Evolutionary conservation across 2,329 filamentous ascomycete species (phyloP).

Genomic region (Coniochaeta pulveracea): DNA sequence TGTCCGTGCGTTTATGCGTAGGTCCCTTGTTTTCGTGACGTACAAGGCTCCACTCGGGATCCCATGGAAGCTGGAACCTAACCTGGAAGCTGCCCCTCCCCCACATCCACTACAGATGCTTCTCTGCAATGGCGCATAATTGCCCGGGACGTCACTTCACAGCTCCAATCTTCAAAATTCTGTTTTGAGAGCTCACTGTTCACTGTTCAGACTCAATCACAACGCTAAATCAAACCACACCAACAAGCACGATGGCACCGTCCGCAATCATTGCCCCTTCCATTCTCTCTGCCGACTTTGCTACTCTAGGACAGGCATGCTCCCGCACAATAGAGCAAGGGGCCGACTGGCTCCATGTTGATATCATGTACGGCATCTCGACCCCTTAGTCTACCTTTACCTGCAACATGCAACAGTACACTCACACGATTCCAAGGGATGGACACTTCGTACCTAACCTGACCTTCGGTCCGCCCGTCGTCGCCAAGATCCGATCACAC

Average conservation of each 20-base stretch:
- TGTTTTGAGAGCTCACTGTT: background rate
- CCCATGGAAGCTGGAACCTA: no score
- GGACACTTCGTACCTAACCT: constrained; percentile 98
- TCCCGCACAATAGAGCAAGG: constrained; percentile 73
- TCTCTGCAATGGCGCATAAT: no score
- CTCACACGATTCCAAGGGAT: constrained; percentile 49
- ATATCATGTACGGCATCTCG: constrained; percentile 56
- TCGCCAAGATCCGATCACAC: constrained; percentile 82
- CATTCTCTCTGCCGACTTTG: constrained; percentile 97
- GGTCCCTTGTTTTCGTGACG: no score
- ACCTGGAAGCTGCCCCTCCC: no score
- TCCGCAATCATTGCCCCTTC: constrained; percentile 92
- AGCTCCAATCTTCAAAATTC: background rate
- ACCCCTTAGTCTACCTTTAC: background rate
- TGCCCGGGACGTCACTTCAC: no score
- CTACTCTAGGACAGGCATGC: constrained; percentile 75
- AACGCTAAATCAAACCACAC: background rate
- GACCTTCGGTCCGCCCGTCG: constrained; percentile 90
- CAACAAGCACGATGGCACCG: constrained; percentile 55
- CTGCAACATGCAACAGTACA: constrained; percentile 1
- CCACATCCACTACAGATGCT: no score
- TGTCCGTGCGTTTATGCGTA: no score
- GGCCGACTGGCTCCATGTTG: constrained; percentile 88
- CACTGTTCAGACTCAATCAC: constrained; percentile 2
- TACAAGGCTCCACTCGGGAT: no score